Conservation (phyloP, 441 rosid species). For the Syzygium malaccense region DNA sequence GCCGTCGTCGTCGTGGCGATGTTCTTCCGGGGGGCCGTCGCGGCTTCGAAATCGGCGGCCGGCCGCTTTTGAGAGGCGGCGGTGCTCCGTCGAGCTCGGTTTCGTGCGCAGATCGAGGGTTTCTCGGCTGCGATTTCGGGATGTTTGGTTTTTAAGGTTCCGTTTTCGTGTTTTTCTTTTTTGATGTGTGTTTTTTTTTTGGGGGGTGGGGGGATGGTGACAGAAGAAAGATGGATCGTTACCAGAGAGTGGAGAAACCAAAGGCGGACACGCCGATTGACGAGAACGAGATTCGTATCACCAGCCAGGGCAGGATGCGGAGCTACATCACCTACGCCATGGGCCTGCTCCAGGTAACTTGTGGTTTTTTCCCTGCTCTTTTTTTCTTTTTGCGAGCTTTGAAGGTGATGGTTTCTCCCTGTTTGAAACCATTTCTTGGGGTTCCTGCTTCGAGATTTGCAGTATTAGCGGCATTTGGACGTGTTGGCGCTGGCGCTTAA, state of each 20-base stretch:
- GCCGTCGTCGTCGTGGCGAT: background rate
- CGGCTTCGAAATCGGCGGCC: background rate
- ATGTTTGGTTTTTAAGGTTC: background rate
- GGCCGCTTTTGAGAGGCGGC: background rate
- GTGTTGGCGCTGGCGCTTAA: background rate
- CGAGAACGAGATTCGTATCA: slow-evolving; percentile 96
- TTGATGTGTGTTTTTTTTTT: background rate
- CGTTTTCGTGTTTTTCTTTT: background rate
- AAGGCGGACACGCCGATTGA: slow-evolving; percentile 74
- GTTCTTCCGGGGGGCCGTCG: background rate
- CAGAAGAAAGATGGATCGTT: slow-evolving; percentile 67
- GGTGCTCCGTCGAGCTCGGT: background rate
- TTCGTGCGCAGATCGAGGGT: background rate
- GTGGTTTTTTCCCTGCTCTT: background rate
- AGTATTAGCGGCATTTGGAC: background rate
- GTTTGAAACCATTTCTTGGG: background rate
- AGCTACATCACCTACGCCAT: slow-evolving; percentile 90
- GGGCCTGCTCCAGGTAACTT: slow-evolving; percentile 66
- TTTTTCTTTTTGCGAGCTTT: background rate
- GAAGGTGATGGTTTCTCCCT: background rate
- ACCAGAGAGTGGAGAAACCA: slow-evolving; percentile 90
- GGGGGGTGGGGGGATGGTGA: background rate
- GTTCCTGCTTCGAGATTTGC: background rate
- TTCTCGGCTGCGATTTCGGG: background rate
- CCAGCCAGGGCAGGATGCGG: slow-evolving; percentile 86